Base-by-base conservation (phyloP, 83 land plant genomes). In the Isoetes engelmannii region DNA sequence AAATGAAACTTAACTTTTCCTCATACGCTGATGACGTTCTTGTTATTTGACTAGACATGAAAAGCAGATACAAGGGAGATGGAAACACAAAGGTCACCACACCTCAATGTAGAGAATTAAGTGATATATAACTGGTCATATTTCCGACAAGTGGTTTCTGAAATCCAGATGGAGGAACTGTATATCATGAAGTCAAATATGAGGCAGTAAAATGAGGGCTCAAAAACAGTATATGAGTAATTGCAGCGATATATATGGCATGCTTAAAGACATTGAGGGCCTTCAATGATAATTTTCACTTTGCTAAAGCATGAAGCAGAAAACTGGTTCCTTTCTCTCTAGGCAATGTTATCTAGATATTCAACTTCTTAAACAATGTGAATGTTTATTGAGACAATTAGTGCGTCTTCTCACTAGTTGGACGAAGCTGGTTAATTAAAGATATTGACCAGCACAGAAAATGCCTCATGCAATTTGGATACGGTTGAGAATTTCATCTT, bases 111-210 rank as follows among this genome's bases (percentile, higher is more conserved):
- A n/a, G n/a, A n/a, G n/a, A n/a, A n/a, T n/a, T n/a, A n/a, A n/a
- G n/a, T n/a, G 6, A 57, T 57, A 5, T 45, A 43, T 8, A 28
- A 8, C 5, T 62, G 0, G 12, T 21, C 18, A 5, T 62, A 20
- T 18, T 47, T 67, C 48, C 15, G 17, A 18, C 44, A 46, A 20
- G 54, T 12, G 5, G 20, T 48, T 45, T 20, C 10, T 50, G 6
- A 41, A 54, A 0, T 67, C 12, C 57, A 6, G 41, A 55, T n/a
- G 46, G 67, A 79, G 82, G 70, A 8, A 79, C 75, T 70, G 70
- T 79, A 69, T n/a, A n/a, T n/a, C n/a, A n/a, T n/a, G 82, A 78
- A 56, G 82, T 74, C 57, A 79, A 77, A 21, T 51, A 75, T 59
- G 68, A 79, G 50, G 49, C 82, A 56, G n/a, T n/a, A n/a, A 43